Conservation (phyloP, 2,329 filamentous ascomycete genomes). For the Aspergillus neoniger region DNA sequence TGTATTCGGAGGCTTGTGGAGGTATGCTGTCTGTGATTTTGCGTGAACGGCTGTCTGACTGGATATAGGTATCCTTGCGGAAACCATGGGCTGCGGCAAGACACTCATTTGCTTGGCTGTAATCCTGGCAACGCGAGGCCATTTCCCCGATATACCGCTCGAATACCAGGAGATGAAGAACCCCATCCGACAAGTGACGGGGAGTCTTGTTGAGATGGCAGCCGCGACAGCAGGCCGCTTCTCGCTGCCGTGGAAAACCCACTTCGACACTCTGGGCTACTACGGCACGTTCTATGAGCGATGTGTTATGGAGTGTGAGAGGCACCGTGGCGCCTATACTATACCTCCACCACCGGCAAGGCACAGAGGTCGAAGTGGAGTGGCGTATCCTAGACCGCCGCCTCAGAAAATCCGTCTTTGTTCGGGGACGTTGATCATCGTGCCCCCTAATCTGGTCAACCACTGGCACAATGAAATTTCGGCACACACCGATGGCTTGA, state of each 20-base stretch:
- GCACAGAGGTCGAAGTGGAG: slow-evolving; percentile 46
- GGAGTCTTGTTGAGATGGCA: slow-evolving; percentile 72
- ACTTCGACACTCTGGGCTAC: slow-evolving; percentile 57
- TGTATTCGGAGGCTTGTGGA: slow-evolving; percentile 73
- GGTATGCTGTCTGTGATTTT: slow-evolving; percentile 50
- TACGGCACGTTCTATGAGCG: slow-evolving; percentile 54
- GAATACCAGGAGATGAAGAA: slow-evolving; percentile 54
- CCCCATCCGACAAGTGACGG: slow-evolving; percentile 53
- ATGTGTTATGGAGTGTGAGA: slow-evolving; percentile 59
- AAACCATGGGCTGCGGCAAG: slow-evolving; percentile 68
- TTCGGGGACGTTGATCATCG: slow-evolving; percentile 72
- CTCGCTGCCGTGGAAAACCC: slow-evolving; percentile 69
- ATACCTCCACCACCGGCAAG: slow-evolving; percentile 50
- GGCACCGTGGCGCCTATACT: slow-evolving; percentile 63
- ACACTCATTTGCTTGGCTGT: slow-evolving; percentile 81
- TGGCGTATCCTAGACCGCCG: slow-evolving; percentile 40
- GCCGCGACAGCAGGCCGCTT: slow-evolving; percentile 67
- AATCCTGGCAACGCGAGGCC: slow-evolving; percentile 72
- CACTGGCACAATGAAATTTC: slow-evolving; percentile 83
- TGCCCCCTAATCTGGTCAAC: slow-evolving; percentile 77
- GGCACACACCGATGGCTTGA: slow-evolving; percentile 71
- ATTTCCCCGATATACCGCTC: slow-evolving; percentile 67
- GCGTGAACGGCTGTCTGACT: neutral
- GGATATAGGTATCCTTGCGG: slow-evolving; percentile 44
- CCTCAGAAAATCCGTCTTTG: slow-evolving; percentile 61